Percentiles rank a stretch among this genome's conserved stretches.
Evolutionary conservation across 768 basidiomycete genomes (phyloP).

Genomic region (Amylocystis lapponica): DNA sequence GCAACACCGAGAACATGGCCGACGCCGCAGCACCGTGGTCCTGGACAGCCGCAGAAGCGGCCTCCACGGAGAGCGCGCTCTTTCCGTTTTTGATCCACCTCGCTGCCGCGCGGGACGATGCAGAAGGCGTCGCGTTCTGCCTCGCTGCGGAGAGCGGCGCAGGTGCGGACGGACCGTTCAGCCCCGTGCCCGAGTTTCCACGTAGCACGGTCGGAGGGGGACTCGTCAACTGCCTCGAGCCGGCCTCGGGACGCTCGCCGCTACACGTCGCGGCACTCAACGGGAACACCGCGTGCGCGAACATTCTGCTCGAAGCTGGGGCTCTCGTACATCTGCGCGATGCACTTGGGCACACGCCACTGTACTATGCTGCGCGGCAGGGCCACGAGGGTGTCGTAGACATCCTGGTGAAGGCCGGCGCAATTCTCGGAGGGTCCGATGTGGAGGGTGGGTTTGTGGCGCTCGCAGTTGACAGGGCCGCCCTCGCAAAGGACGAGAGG

Average conservation of each 20-base stretch:
- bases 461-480: constrained; percentile 37
- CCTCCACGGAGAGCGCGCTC: constrained; percentile 61
- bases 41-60: constrained; percentile 72
- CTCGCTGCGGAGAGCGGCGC: constrained; percentile 28
- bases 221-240: constrained; percentile 66
- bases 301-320: constrained; percentile 58
- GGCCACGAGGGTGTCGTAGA: constrained; percentile 57
- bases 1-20: constrained; percentile 29
- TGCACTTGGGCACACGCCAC: constrained; percentile 70
- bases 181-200: constrained; percentile 4
- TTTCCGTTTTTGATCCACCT: constrained; percentile 77
- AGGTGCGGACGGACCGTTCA: constrained; percentile 16
- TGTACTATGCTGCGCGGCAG: constrained; percentile 82
- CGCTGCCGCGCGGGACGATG: constrained; percentile 67
- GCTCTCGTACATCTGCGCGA: constrained; percentile 83
- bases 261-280: constrained; percentile 75
- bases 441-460: constrained; percentile 50
- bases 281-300: constrained; percentile 41
- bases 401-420: constrained; percentile 65
- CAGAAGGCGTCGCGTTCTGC: constrained; percentile 57
- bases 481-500: constrained; percentile 35
- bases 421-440: constrained; percentile 65
- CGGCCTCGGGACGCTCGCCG: constrained; percentile 66
- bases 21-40: constrained; percentile 62
- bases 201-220: constrained; percentile 48